Conservation (phyloP, 2,329 filamentous ascomycete species). For the Cladosporium sp. region DNA sequence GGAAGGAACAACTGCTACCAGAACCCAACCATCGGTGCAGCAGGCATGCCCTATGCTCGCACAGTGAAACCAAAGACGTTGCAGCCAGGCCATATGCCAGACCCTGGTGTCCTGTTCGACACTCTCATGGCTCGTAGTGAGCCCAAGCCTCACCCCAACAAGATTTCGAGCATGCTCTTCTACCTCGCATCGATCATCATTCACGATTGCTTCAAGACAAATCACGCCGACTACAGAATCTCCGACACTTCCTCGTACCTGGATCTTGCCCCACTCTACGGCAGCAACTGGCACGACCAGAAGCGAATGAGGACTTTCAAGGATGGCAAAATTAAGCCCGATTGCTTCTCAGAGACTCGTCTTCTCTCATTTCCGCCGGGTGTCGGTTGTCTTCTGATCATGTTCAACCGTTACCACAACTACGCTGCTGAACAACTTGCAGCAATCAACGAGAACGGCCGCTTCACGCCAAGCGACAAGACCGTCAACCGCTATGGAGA, state of each 20-base stretch:
- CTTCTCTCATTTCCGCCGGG: conserved; percentile 62
- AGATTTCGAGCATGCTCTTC: conserved; percentile 69
- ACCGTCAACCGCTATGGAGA: conserved; percentile 29
- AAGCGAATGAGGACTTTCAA: conserved; percentile 58
- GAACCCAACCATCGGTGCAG: conserved; percentile 57
- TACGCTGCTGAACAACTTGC: conserved; percentile 72
- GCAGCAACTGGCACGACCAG: conserved; percentile 61
- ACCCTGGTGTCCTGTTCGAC: conserved; percentile 62
- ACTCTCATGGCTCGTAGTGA: conserved; percentile 56
- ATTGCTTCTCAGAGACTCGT: conserved; percentile 62
- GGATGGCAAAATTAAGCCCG: conserved; percentile 64
- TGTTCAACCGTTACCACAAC: conserved; percentile 77
- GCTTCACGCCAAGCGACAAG: conserved; percentile 65
- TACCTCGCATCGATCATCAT: conserved; percentile 65
- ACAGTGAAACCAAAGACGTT: conserved; percentile 54
- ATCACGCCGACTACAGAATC: conserved; percentile 55
- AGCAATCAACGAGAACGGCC: conserved; percentile 75
- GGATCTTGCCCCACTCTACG: conserved; percentile 67
- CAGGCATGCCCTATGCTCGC: conserved; percentile 62
- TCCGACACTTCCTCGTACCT: conserved; percentile 68
- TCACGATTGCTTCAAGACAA: conserved; percentile 59
- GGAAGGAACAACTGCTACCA: conserved; percentile 52
- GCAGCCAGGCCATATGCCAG: conserved; percentile 56
- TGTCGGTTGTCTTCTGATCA: conserved; percentile 60
- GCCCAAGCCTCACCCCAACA: conserved; percentile 61